These are phyloP conservation scores for Pleurotus sapidus DNA, from an alignment of 768 basidiomycete genomes.

Conservation along the genomic window DNA sequence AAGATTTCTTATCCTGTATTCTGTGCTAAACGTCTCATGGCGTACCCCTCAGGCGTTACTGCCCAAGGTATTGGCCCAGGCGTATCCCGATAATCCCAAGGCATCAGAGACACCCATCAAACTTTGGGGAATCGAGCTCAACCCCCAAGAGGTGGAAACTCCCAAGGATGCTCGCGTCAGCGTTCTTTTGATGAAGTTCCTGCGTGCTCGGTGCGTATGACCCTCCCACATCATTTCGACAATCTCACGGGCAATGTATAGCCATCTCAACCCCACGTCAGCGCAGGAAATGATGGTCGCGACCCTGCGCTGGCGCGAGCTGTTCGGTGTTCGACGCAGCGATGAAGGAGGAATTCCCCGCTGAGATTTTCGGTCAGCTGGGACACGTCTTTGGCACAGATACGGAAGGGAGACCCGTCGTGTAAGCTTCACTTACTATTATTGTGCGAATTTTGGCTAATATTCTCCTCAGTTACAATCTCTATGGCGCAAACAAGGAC, in stretches of 20 bases:
- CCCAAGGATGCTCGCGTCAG: constrained; percentile 63
- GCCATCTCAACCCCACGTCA: constrained; percentile 49
- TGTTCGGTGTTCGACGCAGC: constrained; percentile 61
- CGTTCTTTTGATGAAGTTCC: constrained; percentile 79
- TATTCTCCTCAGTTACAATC: constrained; percentile 55
- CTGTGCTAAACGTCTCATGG: background rate
- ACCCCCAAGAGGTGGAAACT: constrained; percentile 39
- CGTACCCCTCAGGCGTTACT: constrained; percentile 32
- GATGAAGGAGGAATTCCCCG: constrained; percentile 57
- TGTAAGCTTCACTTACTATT: constrained; percentile 38
- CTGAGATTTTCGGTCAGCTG: constrained; percentile 60
- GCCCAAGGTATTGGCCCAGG: constrained; percentile 32
- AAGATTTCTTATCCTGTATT: background rate
- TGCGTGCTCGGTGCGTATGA: constrained; percentile 61
- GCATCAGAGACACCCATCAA: constrained; percentile 46
- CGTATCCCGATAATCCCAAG: constrained; percentile 52
- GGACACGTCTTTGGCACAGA: constrained; percentile 69
- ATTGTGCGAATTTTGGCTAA: background rate
- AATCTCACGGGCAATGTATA: constrained; percentile 14
- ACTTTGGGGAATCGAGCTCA: constrained; percentile 72
- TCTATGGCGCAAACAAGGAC: constrained; percentile 72
- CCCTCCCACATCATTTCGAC: too few relatives aligned
- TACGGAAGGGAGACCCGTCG: constrained; percentile 65
- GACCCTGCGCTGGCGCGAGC: constrained; percentile 69
- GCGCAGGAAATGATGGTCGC: constrained; percentile 66